Evolutionary conservation across 1,284 basidiomycete genomes (phyloP), one percentile per base, ranked within the genome.

Genomic region (Trichosporon asahii): DNA sequence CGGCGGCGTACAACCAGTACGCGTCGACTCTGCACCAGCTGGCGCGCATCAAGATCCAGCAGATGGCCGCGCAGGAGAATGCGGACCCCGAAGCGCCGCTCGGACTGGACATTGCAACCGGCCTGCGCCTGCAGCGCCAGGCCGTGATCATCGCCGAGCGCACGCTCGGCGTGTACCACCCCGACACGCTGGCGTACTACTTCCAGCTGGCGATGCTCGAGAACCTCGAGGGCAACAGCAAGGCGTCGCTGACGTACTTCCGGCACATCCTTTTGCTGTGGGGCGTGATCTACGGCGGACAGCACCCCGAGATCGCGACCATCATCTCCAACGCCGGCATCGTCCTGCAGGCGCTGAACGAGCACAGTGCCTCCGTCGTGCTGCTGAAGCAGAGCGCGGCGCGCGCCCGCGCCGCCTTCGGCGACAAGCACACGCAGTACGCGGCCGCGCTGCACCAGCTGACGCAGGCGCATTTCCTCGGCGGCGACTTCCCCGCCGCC

Each of bases 131-230:
- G 73, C 86, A 87, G 76, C 80, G 86, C 65, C 86, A 87, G 79
- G 86, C 86, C 23, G 84, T 88, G 68, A 86, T 87, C 64, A 83
- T 87, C 61, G 84, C 86, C 64, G 87, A 88, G 78, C 82, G 87
- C 37, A 86, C 86, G 3, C 76, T 85, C 18, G 87, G 87, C 65
- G 76, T 88, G 37, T 87, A 87, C 77, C 83, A 85, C 72, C 81
- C 84, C 61, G 86, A 87, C 73, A 87, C 87, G 11, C 81, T 86
- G 40, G 81, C 83, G 60, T 86, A 86, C 78, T 88, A 88, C 83
- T 84, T 85, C 77, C 86, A 87, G 75, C 78, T 88, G n/a, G 86
- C 87, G 12, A 85, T 87, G 76, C 79, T 88, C 66, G 81, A 84
- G 67, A 82, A 85, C 66, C 79, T 86, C 70, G 82, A 85, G 76